Evolutionary conservation across 2,329 filamentous ascomycete species (phyloP).

Genomic region (Furcasterigmium furcatum): DNA sequence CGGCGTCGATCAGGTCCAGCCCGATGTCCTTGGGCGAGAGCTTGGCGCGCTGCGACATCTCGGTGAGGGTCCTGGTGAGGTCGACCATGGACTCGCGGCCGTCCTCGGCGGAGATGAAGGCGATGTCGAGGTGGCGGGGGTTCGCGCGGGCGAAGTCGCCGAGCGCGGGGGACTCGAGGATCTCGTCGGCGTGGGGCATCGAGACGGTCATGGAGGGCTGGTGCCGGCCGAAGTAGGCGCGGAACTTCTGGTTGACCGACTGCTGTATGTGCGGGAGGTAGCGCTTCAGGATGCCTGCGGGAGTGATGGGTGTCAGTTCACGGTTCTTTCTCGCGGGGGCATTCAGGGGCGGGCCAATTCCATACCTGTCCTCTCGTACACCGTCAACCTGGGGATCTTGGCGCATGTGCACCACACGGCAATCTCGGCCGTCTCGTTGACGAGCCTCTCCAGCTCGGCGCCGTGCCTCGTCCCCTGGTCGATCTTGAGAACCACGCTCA

Average conservation of each 20-base stretch:
- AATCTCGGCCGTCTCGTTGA: slow-evolving; percentile 89
- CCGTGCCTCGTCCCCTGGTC: slow-evolving; percentile 66
- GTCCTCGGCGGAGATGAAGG: slow-evolving; percentile 84
- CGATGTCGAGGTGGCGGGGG: slow-evolving; percentile 50
- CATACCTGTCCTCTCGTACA: slow-evolving; percentile 90
- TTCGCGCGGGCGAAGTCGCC: slow-evolving; percentile 16
- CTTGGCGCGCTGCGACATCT: slow-evolving; percentile 92
- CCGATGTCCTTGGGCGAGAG: slow-evolving; percentile 79
- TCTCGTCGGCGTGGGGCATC: slow-evolving; percentile 38
- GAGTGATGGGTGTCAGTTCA: background rate
- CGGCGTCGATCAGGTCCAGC: slow-evolving; percentile 81
- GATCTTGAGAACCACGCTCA: slow-evolving; percentile 80
- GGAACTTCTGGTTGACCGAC: slow-evolving; percentile 74
- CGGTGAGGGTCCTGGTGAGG: slow-evolving; percentile 86
- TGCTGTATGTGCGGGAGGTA: slow-evolving; percentile 84
- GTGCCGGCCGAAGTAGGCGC: slow-evolving; percentile 79
- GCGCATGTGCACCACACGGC: slow-evolving; percentile 90
- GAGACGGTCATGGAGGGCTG: slow-evolving; percentile 65
- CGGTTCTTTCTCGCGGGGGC: background rate
- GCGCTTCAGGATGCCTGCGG: slow-evolving; percentile 84
- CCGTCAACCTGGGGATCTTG: slow-evolving; percentile 80
- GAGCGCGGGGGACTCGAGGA: slow-evolving; percentile 23
- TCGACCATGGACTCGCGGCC: slow-evolving; percentile 93
- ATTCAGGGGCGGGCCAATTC: background rate
- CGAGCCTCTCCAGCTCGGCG: slow-evolving; percentile 75